Base-by-base conservation (phyloP, 2,329 filamentous ascomycete genomes). In the Lasiodiplodia gonubiensis region DNA sequence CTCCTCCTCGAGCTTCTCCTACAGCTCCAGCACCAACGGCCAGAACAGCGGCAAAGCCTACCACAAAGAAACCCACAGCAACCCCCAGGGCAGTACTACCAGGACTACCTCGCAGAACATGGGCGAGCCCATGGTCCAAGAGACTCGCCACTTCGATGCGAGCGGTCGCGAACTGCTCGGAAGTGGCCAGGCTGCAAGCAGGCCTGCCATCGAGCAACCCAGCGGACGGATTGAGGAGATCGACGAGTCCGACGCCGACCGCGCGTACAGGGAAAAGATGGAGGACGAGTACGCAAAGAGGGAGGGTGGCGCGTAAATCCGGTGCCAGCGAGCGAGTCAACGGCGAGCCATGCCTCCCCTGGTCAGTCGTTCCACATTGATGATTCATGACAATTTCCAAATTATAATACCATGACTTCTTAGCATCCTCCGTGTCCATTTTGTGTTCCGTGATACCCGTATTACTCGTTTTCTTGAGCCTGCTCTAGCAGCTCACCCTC, bases 241-340 rank as follows among this genome's bases (percentile, higher is more conserved):
- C 33, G 53, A 59, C 21, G 64, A 66, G 10, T 39, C 54, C 37
- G 53, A 66, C 8, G 64, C 42, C 51, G 48, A 65, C 23, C 48
- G 25, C n/a, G 16, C 48, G 11, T 35, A 64, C 48, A 53, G 30
- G 18, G 21, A 27, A 11, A 66, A 39, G 63, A 49, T 61, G 23
- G 57, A 61, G 25, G 39, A 25, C 35, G 57, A 76, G 71, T 75
- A 76, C 66, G 74, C 75, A 21, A 76, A 76, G 72, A 68, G 75
- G 14, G 73, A 76, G 68, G 74, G 75, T 10, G 75, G 75, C 55
- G 74, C 75, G 39, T 74, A 63, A 69, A n/a, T 33, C 30, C 30
- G 11, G 18, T n/a, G 39, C 39, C 7, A 16, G 25, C 51, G 42
- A 33, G 25, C 14, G 39, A 46, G 39, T 18, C 39, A 12, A 21